A percentile compares a stretch with the other conserved stretches of the same genome.
Conservation (phyloP, 164 flowering plant species). For the Paratinospora sagittata region DNA sequence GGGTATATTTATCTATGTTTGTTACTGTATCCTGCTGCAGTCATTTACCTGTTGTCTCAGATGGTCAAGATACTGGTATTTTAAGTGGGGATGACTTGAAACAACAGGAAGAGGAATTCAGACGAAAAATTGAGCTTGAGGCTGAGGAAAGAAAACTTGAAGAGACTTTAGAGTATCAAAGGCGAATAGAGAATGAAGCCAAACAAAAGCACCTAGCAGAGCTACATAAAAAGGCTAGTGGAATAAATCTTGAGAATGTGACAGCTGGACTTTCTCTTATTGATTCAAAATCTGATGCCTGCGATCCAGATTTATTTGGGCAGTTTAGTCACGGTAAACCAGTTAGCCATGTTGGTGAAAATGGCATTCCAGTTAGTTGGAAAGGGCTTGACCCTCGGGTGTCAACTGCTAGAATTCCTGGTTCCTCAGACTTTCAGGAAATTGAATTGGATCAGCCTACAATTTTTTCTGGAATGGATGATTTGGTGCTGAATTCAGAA, state of each 20-base stretch:
- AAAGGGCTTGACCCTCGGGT: constrained; percentile 7
- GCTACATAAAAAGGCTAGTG: constrained; percentile 50
- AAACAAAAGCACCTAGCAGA: constrained; percentile 86
- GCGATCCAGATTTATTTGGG: constrained; percentile 16
- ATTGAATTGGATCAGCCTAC: constrained; percentile 15
- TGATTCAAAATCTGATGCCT: constrained; percentile 10
- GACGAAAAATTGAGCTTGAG: constrained; percentile 75
- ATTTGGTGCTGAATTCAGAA: constrained; percentile 11
- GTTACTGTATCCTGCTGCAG: constrained; percentile 34
- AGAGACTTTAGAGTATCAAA: constrained; percentile 90
- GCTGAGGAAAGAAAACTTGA: constrained; percentile 93
- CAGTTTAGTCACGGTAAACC: constrained; percentile 16
- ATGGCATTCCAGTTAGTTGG: constrained; percentile 8
- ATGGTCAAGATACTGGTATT: constrained; percentile 38
- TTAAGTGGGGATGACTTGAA: constrained; percentile 32
- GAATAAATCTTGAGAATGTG: constrained; percentile 24
- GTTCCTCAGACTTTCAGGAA: constrained; percentile 4
- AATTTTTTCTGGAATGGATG: constrained; percentile 9
- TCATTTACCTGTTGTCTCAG: constrained; percentile 32
- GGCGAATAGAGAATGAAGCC: constrained; percentile 85
- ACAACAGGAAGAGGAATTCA: constrained; percentile 61
- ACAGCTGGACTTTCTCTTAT: constrained; percentile 14
- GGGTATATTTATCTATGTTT: not conserved
- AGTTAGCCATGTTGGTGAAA: constrained; percentile 20
- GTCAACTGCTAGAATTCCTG: constrained; percentile 10